phyloP scores from a whole-genome alignment of 2,329 filamentous ascomycete genomes.

The Clonostachys byssicola region DNA sequence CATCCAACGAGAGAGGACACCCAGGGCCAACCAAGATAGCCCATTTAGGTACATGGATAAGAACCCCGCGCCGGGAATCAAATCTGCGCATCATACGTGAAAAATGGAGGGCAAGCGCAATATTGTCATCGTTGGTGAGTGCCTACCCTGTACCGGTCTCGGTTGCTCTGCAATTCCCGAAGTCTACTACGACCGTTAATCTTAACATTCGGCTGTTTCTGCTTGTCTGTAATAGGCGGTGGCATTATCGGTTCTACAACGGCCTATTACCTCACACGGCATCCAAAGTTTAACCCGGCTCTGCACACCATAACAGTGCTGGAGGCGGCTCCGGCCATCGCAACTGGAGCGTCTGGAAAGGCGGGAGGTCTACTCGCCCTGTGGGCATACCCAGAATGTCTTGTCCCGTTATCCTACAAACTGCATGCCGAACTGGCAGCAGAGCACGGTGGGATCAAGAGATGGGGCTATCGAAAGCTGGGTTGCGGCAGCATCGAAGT shows the following conservation, averaged over 20 bases:
- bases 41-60: too few species aligned
- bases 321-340: conserved; percentile 77
- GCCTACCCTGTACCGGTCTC: too few species aligned
- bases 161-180: too few species aligned
- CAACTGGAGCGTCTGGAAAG: conserved; percentile 91
- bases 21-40: too few species aligned
- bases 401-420: conserved; percentile 82
- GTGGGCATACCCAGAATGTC: conserved; percentile 83
- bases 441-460: conserved; percentile 71
- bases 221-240: conserved; percentile 53
- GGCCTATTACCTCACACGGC: conserved; percentile 86
- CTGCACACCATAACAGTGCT: conserved; percentile 79
- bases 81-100: too few species aligned
- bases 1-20: too few species aligned
- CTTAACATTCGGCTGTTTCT: too few species aligned
- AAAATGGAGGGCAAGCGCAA: conserved; percentile 27
- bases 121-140: conserved; percentile 46
- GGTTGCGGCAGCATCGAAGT: conserved; percentile 61
- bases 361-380: conserved; percentile 85
- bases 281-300: conserved; percentile 72
- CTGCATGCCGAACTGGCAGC: conserved; percentile 81
- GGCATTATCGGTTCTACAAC: conserved; percentile 91
- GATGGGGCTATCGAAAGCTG: conserved; percentile 84
- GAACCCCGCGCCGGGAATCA: too few species aligned
- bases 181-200: too few species aligned